Base-by-base conservation (phyloP, 129 eudicot species). In the Flaveria trinervia region DNA sequence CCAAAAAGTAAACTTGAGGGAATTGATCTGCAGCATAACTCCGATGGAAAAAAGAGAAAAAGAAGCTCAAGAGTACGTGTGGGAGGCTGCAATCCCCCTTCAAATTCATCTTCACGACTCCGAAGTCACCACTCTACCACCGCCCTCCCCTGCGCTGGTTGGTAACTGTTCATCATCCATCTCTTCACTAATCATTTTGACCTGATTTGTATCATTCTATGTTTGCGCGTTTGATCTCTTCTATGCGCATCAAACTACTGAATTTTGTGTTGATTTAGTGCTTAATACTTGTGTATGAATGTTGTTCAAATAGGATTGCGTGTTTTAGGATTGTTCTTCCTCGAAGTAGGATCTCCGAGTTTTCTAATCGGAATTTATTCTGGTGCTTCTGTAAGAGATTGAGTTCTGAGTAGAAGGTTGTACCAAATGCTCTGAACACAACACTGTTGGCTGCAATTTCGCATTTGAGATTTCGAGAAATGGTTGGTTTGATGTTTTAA, bases 71-170 rank as follows among this genome's bases (percentile, higher is more conserved):
- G 74, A 81, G 10, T 89, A 64, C 79, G 90, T 91, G 5, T 95
- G 99, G 99, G 85, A 85, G 49, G 99, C 96, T 17, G 96, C 97
- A 11, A 91, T 95, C 55, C 99, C 97, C 1, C 83, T 95, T 16
- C 99, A 91, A 71, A 78, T 95, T 84, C 99, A 91, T 76, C 99
- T 95, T 79, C 97, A 95, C 84, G 96, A 95, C 15, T 89, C 97
- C 56, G 99, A 95, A 87, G 96, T 95, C 85, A 89, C 99, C 62
- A 91, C 99, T 72, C 89, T 95, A 20, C 99, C 99, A 65, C 83
- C 96, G 62, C 99, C 99, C 70, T 82, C 89, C 39, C 96, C 99
- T 67, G 96, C 97, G 65, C 75, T 91, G 87, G 99, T 94, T 46
- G 11, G 8, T 71, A 17, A 26, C 30, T 43, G 1, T 69, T 59